Evolutionary conservation across 805 yeast species (phyloP), one percentile per base, ranked within the genome.

Genomic region (Myxozyma lipomycoides): DNA sequence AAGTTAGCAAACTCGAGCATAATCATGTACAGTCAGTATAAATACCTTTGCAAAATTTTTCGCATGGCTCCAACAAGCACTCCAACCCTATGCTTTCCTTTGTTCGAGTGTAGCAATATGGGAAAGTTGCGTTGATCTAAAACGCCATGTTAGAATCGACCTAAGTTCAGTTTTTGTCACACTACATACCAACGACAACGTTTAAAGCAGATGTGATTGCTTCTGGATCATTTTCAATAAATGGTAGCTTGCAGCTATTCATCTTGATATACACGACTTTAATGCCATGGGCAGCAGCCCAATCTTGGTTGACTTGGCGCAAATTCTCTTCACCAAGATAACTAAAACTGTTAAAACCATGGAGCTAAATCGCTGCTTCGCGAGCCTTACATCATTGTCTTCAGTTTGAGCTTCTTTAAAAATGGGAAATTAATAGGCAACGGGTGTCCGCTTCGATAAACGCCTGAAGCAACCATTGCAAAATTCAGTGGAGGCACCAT

Each of bases 61-160:
- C 98, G 71, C 76, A 91, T 82, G 26, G 88, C 75, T 0, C 96
- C 98, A n/a, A 90, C 95, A 38, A 90, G 73, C 1, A 93, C 90
- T 0, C 98, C 98, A 2, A 88, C 90, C 39, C 98, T 70, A 66
- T 91, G 98, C 67, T 93, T 93, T n/a, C 98, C 98, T 70, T 91
- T 91, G 67, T 93, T 88, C 2, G 96, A 88, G 66, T 93, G 98
- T 10, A 91, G 78, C 49, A 91, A 72, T 10, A 91, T 80, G 1
- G 98, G 98, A 64, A 84, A 87, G 65, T 89, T 89, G 12, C 81
- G 79, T 21, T 62, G 39, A 51, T 72, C 74, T 43, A 25, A 25
- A 34, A 15, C 7, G 25, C n/a, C 3, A 15, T 15, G 37, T 42
- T 10, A 42, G 5, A n/a, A 25, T 3, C 4, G 15, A 40, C 4